These are phyloP conservation scores for Ilex paraguariensis DNA, from an alignment of 305 asterid genomes.

Conservation along the genomic window DNA sequence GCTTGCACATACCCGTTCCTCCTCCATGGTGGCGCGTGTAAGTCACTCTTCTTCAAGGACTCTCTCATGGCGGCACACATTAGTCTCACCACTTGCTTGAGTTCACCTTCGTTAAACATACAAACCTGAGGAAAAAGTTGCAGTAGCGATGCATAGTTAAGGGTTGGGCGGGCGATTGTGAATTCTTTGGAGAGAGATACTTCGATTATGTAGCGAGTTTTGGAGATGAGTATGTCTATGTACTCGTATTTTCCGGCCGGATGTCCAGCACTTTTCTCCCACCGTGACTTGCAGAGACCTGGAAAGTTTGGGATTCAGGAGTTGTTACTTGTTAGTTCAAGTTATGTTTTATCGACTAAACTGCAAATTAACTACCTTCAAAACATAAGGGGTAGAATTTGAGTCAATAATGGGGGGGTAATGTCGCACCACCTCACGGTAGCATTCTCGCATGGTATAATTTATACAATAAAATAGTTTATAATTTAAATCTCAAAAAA, in stretches of 20 bases:
- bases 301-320: not conserved
- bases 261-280: not conserved
- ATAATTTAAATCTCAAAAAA: too few relatives aligned
- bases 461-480: too few relatives aligned
- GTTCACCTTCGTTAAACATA: not conserved
- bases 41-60: not conserved
- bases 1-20: not conserved
- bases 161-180: conserved; percentile 4
- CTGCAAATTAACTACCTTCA: not conserved
- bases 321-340: not conserved
- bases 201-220: conserved; percentile 4
- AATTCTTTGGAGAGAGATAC: not conserved
- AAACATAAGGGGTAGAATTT: not conserved
- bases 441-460: too few relatives aligned
- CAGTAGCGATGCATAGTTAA: not conserved
- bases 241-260: conserved; percentile 3
- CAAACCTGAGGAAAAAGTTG: not conserved
- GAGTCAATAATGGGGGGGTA: not conserved
- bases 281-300: conserved; percentile 7
- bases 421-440: too few relatives aligned
- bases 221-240: not conserved
- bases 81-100: not conserved
- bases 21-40: conserved; percentile 1
- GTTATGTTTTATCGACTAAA: not conserved
- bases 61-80: conserved; percentile 2